phyloP scores from a whole-genome alignment of 2,329 filamentous ascomycete species.

The Fusarium sacchari region DNA sequence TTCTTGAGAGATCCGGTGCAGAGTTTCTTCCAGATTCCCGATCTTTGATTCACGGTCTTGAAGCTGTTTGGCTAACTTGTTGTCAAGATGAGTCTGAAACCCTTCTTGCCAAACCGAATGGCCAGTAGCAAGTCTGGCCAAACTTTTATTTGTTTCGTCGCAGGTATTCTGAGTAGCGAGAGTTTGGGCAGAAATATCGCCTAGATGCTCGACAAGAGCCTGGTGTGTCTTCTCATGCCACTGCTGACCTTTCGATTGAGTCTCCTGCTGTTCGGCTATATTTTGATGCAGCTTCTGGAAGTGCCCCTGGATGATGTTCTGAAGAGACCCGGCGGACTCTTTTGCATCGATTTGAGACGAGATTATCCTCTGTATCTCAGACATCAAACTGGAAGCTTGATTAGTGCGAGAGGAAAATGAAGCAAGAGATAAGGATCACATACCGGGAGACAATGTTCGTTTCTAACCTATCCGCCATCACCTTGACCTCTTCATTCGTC shows the following conservation, averaged over 20 bases:
- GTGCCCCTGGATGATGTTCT: neutral
- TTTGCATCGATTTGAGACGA: slow-evolving; percentile 14
- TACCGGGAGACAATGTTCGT: slow-evolving; percentile 35
- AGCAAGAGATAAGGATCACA: neutral
- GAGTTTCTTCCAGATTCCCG: slow-evolving; percentile 30
- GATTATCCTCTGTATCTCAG: slow-evolving; percentile 22
- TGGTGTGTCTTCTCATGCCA: neutral
- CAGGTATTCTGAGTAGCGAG: slow-evolving; percentile 21
- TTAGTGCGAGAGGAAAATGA: neutral
- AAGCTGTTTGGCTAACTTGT: slow-evolving; percentile 31
- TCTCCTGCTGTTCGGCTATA: neutral
- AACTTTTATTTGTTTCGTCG: slow-evolving; percentile 22
- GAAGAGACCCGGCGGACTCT: slow-evolving; percentile 12
- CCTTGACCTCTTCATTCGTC: neutral
- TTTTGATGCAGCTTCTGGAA: slow-evolving; percentile 14
- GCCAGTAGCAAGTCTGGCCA: slow-evolving; percentile 15
- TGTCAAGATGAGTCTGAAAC: slow-evolving; percentile 10
- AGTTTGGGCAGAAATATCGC: slow-evolving; percentile 9
- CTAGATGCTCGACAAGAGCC: slow-evolving; percentile 9
- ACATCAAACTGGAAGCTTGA: slow-evolving; percentile 16
- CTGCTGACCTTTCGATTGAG: neutral
- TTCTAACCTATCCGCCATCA: slow-evolving; percentile 21
- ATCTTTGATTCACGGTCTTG: slow-evolving; percentile 34
- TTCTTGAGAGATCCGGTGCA: slow-evolving; percentile 30
- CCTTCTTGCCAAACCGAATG: slow-evolving; percentile 6